A percentile compares a stretch with the other conserved stretches of the same genome.
Evolutionary conservation across 2,329 filamentous ascomycete species (phyloP).

Genomic region (Penicillium vulpinum): DNA sequence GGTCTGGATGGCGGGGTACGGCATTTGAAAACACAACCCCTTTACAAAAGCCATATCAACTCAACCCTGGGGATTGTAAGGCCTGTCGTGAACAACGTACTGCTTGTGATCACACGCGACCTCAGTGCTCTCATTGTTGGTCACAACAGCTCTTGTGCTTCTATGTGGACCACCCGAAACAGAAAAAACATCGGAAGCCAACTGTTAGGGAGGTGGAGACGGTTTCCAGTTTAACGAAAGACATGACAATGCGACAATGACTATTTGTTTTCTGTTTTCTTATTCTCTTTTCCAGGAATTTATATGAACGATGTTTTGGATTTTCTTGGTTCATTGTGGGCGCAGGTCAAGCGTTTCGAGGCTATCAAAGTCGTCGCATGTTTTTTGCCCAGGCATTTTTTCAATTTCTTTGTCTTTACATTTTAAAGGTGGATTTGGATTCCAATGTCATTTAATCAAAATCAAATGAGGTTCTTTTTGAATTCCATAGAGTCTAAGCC

Average conservation of each 20-base stretch:
- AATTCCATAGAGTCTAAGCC: not conserved
- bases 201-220: not conserved
- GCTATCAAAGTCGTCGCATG: not conserved
- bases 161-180: conserved; percentile 32
- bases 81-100: conserved; percentile 32
- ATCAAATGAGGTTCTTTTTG: not conserved
- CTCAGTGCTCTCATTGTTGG: conserved; percentile 34
- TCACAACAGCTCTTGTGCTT: conserved; percentile 37
- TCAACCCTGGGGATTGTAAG: conserved; percentile 21
- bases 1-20: conserved; percentile 21
- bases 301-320: not conserved
- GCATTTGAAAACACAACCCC: conserved; percentile 7
- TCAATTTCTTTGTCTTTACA: too few relatives aligned
- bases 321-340: not conserved
- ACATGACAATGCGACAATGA: not conserved
- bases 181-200: conserved; percentile 17
- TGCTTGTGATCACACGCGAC: conserved; percentile 30
- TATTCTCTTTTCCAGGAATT: too few relatives aligned
- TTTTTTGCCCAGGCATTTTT: not conserved
- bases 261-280: not conserved
- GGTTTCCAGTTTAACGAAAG: not conserved
- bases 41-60: conserved; percentile 11
- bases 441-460: not conserved
- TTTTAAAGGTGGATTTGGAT: not conserved
- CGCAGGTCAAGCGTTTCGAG: not conserved